Evolutionary conservation across 805 yeast species (phyloP).

Genomic region (Zygoascus flipseniorum): DNA sequence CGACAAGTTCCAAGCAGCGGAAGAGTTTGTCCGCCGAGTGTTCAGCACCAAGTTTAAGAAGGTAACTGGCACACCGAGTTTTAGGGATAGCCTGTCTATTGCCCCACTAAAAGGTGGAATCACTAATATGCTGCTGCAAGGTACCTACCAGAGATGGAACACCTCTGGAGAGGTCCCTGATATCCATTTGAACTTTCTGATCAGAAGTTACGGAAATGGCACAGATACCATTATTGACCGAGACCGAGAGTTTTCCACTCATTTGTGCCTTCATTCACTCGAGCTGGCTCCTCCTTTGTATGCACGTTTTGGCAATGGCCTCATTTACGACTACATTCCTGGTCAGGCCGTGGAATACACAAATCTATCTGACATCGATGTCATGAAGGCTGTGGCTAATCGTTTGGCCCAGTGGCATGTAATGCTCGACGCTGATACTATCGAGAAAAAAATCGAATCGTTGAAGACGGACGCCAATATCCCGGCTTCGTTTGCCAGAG

Average conservation of each 20-base stretch:
- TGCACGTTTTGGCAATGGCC: conserved; percentile 63
- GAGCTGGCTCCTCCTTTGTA: conserved; percentile 60
- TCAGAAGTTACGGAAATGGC: conserved; percentile 68
- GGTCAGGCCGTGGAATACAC: conserved; percentile 53
- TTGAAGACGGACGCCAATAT: conserved; percentile 24
- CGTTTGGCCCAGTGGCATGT: conserved; percentile 67
- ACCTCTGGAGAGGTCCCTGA: background rate
- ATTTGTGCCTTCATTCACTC: conserved; percentile 49
- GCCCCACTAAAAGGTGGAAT: conserved; percentile 30
- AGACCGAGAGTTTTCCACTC: conserved; percentile 65
- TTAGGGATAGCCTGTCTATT: conserved; percentile 13
- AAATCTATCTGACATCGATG: conserved; percentile 40
- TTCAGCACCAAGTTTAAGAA: background rate
- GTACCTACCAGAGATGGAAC: conserved; percentile 6
- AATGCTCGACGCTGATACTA: conserved; percentile 35
- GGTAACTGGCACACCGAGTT: background rate
- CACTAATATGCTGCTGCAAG: conserved; percentile 29
- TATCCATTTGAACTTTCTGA: conserved; percentile 28
- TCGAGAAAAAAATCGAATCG: conserved; percentile 29
- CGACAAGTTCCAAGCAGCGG: conserved; percentile 9
- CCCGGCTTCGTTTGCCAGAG: conserved; percentile 22
- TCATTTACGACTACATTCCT: conserved; percentile 58
- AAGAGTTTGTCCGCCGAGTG: conserved; percentile 10
- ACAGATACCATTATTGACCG: conserved; percentile 66
- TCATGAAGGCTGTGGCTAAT: conserved; percentile 54